Conservation (phyloP, 495 filamentous ascomycete species). For the Bryoglossum gracile region DNA sequence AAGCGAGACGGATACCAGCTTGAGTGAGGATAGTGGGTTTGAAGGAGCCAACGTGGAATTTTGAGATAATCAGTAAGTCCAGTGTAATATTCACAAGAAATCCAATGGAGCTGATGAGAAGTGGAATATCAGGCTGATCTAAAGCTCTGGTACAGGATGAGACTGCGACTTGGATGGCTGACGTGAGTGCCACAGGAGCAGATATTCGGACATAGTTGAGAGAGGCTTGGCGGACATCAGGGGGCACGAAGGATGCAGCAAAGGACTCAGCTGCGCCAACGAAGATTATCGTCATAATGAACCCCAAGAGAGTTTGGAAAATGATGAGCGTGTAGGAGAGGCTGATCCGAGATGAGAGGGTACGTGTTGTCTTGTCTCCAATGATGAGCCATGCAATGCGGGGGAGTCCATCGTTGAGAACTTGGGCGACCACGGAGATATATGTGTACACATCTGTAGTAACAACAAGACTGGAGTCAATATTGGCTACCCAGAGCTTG, state of each 20-base stretch:
- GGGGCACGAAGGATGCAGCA: conserved; percentile 57
- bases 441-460: conserved; percentile 50
- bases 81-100: conserved; percentile 62
- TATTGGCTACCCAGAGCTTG: conserved; percentile 69
- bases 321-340: conserved; percentile 60
- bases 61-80: conserved; percentile 63
- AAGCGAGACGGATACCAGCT: conserved; percentile 54
- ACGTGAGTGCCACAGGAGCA: conserved; percentile 53
- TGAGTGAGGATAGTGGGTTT: conserved; percentile 55
- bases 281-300: conserved; percentile 58
- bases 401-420: conserved; percentile 69
- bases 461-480: conserved; percentile 57
- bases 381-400: conserved; percentile 63
- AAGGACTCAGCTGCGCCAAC: conserved; percentile 45
- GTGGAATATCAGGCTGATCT: conserved; percentile 65
- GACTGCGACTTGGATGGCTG: conserved; percentile 57
- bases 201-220: conserved; percentile 60
- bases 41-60: conserved; percentile 50
- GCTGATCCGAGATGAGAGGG: conserved; percentile 41
- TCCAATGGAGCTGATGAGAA: conserved; percentile 58
- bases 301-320: conserved; percentile 48
- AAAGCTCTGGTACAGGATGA: conserved; percentile 54
- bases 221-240: conserved; percentile 44
- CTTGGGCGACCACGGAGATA: conserved; percentile 57
- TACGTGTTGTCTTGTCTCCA: conserved; percentile 54